phyloP scores from a whole-genome alignment of 129 eudicot genomes.

The Pulicaria dysenterica region DNA sequence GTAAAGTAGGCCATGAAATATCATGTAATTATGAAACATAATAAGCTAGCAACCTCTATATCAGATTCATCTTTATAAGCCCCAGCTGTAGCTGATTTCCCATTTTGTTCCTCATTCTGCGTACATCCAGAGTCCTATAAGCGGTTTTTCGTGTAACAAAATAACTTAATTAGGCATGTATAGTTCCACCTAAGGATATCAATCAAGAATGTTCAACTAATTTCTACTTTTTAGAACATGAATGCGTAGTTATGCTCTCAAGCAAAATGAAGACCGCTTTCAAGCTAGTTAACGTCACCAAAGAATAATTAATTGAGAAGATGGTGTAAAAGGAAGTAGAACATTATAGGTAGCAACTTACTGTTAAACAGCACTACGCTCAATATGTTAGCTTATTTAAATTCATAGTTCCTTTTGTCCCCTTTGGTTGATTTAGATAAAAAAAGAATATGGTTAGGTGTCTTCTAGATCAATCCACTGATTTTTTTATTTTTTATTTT shows the following conservation, averaged over 20 bases:
- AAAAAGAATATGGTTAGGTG: not conserved
- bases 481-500: too few relatives aligned
- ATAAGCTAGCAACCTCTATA: not conserved
- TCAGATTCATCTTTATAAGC: not conserved
- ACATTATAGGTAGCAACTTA: not conserved
- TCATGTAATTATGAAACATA: not conserved
- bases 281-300: conserved; percentile 3
- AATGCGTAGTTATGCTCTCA: not conserved
- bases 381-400: not conserved
- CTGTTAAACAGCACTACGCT: conserved; percentile 1
- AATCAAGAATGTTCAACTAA: not conserved
- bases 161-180: not conserved
- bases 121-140: not conserved
- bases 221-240: not conserved
- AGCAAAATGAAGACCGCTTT: not conserved
- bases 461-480: conserved; percentile 23
- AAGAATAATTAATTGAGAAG: not conserved
- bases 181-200: not conserved
- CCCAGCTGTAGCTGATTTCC: not conserved
- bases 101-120: not conserved
- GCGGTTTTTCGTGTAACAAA: not conserved
- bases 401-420: not conserved
- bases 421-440: conserved; percentile 23
- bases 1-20: not conserved
- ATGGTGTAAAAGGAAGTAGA: not conserved